A percentile compares a stretch with the other conserved stretches of the same genome.
Evolutionary conservation across 768 basidiomycete genomes (phyloP).

Genomic region (Mycena galericulata): DNA sequence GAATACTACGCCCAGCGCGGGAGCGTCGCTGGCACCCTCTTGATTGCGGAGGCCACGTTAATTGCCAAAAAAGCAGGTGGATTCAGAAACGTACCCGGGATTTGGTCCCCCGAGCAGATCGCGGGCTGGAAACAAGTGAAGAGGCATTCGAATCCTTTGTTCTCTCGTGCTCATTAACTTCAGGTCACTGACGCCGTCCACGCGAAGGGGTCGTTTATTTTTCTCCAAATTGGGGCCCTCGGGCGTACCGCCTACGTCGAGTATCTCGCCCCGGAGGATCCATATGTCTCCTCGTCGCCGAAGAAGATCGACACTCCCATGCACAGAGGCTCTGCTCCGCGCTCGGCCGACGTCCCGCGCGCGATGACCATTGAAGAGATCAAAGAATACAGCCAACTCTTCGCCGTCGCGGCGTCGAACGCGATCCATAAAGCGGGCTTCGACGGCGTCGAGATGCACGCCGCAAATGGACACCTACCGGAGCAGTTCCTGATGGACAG

Average conservation of each 20-base stretch:
- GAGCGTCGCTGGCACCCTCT: constrained; percentile 60
- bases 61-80: constrained; percentile 65
- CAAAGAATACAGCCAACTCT: constrained; percentile 59
- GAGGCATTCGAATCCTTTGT: constrained; percentile 1
- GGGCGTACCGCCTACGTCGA: constrained; percentile 55
- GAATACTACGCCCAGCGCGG: constrained; percentile 65
- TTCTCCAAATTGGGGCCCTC: constrained; percentile 68
- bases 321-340: constrained; percentile 27
- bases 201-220: constrained; percentile 59
- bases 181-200: constrained; percentile 72
- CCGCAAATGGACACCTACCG: constrained; percentile 60
- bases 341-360: constrained; percentile 45
- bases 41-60: constrained; percentile 69
- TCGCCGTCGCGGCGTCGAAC: constrained; percentile 65
- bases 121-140: constrained; percentile 63
- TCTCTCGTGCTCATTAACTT: not conserved
- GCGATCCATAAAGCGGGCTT: constrained; percentile 71
- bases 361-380: constrained; percentile 63
- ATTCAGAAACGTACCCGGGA: constrained; percentile 65
- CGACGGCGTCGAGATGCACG: constrained; percentile 69
- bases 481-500: constrained; percentile 73
- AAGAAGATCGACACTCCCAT: constrained; percentile 43
- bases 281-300: constrained; percentile 46
- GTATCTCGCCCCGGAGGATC: constrained; percentile 51
- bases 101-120: constrained; percentile 73